Conservation (phyloP, 805 yeast species). For the Priceomyces carsonii region DNA sequence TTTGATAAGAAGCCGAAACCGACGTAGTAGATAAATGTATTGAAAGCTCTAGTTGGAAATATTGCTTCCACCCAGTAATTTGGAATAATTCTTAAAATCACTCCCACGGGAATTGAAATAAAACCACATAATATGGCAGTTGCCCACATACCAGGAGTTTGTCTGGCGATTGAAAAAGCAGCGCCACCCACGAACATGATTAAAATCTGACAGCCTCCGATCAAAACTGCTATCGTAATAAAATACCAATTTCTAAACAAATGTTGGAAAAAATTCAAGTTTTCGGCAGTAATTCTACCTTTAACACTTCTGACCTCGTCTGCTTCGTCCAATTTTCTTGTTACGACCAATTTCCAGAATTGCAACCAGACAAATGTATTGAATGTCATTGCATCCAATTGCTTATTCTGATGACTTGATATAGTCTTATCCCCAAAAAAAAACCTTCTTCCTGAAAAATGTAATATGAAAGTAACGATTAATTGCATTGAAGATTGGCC, state of each 20-base stretch:
- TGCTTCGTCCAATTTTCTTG: constrained; percentile 88
- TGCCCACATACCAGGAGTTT: constrained; percentile 87
- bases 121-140: constrained; percentile 82
- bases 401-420: constrained; percentile 49
- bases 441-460: constrained; percentile 74
- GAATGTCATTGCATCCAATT: constrained; percentile 83
- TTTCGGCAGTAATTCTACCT: constrained; percentile 60
- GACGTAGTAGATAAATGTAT: constrained; percentile 33
- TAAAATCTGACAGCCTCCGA: constrained; percentile 80
- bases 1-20: constrained; percentile 37
- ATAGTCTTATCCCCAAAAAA: constrained; percentile 34
- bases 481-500: constrained; percentile 85
- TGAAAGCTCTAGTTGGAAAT: constrained; percentile 64
- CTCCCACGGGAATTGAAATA: constrained; percentile 78
- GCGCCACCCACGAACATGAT: constrained; percentile 98
- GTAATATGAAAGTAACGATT: constrained; percentile 72
- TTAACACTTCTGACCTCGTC: constrained; percentile 60
- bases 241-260: constrained; percentile 83
- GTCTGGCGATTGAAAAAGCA: constrained; percentile 81
- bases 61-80: constrained; percentile 67
- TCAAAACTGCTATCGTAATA: constrained; percentile 65
- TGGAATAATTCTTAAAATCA: constrained; percentile 75
- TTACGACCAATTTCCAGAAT: constrained; percentile 87
- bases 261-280: constrained; percentile 82
- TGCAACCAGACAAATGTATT: constrained; percentile 98